These are phyloP conservation scores for Cornus controversa DNA, from an alignment of 148 eudicot genomes.

Conservation along the genomic window DNA sequence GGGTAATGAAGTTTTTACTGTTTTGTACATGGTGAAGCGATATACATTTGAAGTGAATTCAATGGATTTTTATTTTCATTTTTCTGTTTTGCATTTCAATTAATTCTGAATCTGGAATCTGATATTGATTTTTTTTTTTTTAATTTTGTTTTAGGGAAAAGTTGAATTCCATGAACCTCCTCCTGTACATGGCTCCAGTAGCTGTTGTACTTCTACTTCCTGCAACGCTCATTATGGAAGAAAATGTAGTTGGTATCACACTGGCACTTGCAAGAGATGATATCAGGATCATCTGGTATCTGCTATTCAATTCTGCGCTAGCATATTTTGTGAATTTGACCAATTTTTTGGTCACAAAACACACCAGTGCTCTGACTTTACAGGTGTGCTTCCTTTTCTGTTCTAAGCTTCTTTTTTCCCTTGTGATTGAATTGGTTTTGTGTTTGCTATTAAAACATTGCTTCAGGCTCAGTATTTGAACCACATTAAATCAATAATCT, in stretches of 20 bases:
- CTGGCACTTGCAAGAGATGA: conserved; percentile 39
- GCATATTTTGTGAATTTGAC: conserved; percentile 47
- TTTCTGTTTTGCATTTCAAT: neutral
- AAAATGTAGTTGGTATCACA: conserved; percentile 40
- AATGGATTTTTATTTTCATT: neutral
- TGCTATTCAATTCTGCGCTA: conserved; percentile 42
- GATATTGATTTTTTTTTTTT: conserved; percentile 8
- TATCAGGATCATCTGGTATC: conserved; percentile 34
- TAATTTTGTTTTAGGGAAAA: conserved; percentile 33
- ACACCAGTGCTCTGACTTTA: conserved; percentile 47
- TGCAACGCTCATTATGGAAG: conserved; percentile 41
- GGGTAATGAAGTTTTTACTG: conserved; percentile 25
- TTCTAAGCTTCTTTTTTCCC: conserved; percentile 3
- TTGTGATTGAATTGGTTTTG: neutral
- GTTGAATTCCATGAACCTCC: conserved; percentile 48
- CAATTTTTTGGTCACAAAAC: conserved; percentile 49
- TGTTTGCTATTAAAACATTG: neutral
- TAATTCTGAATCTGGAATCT: neutral
- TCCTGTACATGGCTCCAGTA: conserved; percentile 50
- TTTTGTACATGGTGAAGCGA: neutral
- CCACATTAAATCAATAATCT: neutral
- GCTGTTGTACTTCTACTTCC: conserved; percentile 48
- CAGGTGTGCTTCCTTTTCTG: conserved; percentile 27
- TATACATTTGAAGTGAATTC: neutral
- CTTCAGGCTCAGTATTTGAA: neutral